phyloP scores from a whole-genome alignment of 2,329 filamentous ascomycete species.

The Talaromyces verruculosus region DNA sequence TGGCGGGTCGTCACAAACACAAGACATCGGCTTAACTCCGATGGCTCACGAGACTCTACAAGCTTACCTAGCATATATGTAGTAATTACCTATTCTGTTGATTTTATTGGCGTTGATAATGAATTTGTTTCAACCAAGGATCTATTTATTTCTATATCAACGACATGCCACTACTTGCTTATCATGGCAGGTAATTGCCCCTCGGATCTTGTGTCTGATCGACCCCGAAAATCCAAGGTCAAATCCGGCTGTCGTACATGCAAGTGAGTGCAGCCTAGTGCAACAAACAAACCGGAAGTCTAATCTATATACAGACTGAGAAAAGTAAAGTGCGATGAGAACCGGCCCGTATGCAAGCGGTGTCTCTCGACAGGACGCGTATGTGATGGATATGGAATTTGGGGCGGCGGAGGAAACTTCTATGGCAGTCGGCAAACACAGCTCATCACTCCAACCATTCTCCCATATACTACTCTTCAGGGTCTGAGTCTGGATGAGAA shows the following conservation, averaged over 20 bases:
- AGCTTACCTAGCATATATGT: not conserved
- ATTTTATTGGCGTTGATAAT: not conserved
- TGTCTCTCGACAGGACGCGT: conserved; percentile 8
- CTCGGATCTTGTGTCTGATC: not conserved
- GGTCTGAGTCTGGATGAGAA: not conserved
- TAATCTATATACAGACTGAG: not conserved
- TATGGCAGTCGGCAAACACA: conserved; percentile 10
- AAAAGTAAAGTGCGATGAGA: conserved; percentile 14
- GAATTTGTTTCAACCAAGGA: not conserved
- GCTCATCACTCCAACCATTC: not conserved
- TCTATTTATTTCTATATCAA: not conserved
- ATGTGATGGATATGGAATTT: conserved; percentile 17
- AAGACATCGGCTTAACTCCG: not conserved
- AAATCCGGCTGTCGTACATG: conserved; percentile 17
- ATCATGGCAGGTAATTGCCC: not conserved
- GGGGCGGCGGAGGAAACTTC: conserved; percentile 14
- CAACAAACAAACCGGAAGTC: not conserved
- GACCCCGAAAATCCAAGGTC: conserved; percentile 3
- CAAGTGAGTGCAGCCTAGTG: conserved; percentile 2
- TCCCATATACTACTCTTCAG: not conserved
- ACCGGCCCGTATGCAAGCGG: not conserved
- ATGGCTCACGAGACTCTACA: not conserved
- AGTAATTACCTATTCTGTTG: not conserved
- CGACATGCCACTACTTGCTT: not conserved
- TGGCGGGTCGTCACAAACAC: not conserved